Percentiles rank a stretch among this genome's conserved stretches.
These are phyloP conservation scores for Crucibulum parvulum DNA, from an alignment of 1,284 basidiomycete genomes.

Conservation along the genomic window DNA sequence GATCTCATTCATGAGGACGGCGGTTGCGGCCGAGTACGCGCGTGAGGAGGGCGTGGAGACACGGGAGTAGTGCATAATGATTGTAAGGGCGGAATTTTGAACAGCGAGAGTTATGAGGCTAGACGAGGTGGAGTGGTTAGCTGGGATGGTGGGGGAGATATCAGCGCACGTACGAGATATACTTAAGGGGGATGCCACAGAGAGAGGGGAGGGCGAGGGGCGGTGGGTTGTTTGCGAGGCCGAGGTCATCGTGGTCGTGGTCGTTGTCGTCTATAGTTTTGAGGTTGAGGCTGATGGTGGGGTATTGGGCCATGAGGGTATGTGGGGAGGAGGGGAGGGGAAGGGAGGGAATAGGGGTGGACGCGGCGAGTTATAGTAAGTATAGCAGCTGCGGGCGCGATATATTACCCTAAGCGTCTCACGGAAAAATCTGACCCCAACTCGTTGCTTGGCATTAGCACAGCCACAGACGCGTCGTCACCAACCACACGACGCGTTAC, in stretches of 20 bases:
- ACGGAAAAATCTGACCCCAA: no score
- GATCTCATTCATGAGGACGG: slow-evolving; percentile 92
- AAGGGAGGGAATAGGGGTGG: not conserved
- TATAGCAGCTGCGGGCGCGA: not conserved
- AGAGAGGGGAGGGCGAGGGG: slow-evolving; percentile 55
- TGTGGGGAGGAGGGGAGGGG: not conserved
- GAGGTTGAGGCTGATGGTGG: slow-evolving; percentile 29
- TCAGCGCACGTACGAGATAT: slow-evolving; percentile 71
- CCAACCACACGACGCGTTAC: not conserved
- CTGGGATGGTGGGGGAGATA: slow-evolving; percentile 2
- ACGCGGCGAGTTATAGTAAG: not conserved
- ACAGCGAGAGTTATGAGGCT: slow-evolving; percentile 92
- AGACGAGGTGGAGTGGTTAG: slow-evolving; percentile 6
- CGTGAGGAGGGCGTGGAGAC: slow-evolving; percentile 80
- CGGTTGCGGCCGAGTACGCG: slow-evolving; percentile 89
- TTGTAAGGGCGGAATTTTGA: slow-evolving; percentile 89
- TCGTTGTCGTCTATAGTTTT: slow-evolving; percentile 44
- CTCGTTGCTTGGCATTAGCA: not conserved
- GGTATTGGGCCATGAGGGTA: not conserved
- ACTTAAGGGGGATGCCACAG: slow-evolving; percentile 79
- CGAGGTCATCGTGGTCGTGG: slow-evolving; percentile 51
- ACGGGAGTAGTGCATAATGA: slow-evolving; percentile 96
- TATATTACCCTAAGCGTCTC: no score
- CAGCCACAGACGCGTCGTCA: not conserved
- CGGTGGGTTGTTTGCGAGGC: slow-evolving; percentile 29